A percentile compares a stretch with the other conserved stretches of the same genome.
phyloP scores from a whole-genome alignment of 805 yeast species.

The Starmerella floricola region DNA sequence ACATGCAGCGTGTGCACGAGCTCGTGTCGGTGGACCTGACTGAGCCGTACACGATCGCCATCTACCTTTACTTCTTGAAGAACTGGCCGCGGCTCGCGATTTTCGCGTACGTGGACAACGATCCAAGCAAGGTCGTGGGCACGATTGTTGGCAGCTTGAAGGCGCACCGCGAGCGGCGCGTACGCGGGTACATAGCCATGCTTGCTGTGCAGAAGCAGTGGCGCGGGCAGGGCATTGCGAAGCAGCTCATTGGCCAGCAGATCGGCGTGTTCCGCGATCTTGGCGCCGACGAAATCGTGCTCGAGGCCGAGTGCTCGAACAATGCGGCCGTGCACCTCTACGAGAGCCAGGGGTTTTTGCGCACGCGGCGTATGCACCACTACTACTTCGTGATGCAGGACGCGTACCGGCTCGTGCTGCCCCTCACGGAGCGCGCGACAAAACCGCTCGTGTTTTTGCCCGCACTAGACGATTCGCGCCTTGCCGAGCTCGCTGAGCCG shows the following conservation, averaged over 20 bases:
- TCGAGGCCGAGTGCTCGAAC: conserved; percentile 85
- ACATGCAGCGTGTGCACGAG: conserved; percentile 28
- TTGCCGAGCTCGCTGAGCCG: conserved; percentile 6
- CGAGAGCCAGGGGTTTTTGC: conserved; percentile 62
- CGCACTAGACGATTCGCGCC: conserved; percentile 4
- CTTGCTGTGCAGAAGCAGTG: conserved; percentile 62
- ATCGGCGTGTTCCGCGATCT: conserved; percentile 51
- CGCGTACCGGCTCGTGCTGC: conserved; percentile 77
- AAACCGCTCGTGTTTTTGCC: conserved; percentile 25
- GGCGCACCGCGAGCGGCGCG: conserved; percentile 56
- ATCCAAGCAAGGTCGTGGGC: conserved; percentile 40
- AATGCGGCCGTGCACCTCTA: conserved; percentile 55
- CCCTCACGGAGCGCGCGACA: conserved; percentile 51
- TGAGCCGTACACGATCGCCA: conserved; percentile 90
- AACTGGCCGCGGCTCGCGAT: conserved; percentile 83
- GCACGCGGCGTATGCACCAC: conserved; percentile 64
- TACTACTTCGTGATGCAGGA: conserved; percentile 89
- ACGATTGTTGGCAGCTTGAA: conserved; percentile 75
- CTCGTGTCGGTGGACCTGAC: conserved; percentile 65
- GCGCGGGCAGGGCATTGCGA: conserved; percentile 77
- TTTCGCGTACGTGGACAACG: conserved; percentile 33
- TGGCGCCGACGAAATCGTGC: conserved; percentile 76
- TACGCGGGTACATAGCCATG: conserved; percentile 94
- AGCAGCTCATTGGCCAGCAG: conserved; percentile 48
- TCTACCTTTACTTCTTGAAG: conserved; percentile 77